Evolutionary conservation across 2,329 filamentous ascomycete species (phyloP).

Genomic region (Paraphaeosphaeria sporulosa): DNA sequence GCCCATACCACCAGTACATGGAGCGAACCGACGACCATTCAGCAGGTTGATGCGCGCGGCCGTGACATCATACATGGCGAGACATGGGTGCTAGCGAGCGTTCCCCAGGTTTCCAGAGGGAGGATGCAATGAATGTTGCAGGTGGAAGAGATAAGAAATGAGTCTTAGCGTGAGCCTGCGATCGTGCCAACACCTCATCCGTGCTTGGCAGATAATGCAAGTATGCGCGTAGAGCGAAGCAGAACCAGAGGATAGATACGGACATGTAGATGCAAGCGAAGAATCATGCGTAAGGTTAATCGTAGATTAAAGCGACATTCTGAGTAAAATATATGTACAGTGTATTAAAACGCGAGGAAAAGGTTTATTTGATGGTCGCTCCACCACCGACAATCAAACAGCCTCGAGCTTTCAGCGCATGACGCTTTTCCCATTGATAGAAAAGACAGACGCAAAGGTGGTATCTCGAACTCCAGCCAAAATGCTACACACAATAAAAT

Average conservation of each 20-base stretch:
- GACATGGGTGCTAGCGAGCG: background rate
- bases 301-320: slow-evolving; percentile 5
- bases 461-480: slow-evolving; percentile 42
- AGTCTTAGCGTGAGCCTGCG: slow-evolving; percentile 22
- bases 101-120: slow-evolving; percentile 9
- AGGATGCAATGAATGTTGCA: slow-evolving; percentile 5
- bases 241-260: background rate
- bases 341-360: background rate
- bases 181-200: background rate
- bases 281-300: background rate
- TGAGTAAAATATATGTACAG: slow-evolving; percentile 9
- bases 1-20: too few relatives aligned
- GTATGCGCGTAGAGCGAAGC: background rate
- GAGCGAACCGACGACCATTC: background rate
- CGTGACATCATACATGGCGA: slow-evolving; percentile 5
- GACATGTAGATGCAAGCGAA: background rate
- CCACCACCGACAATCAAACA: background rate
- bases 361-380: background rate
- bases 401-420: slow-evolving; percentile 3
- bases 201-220: slow-evolving; percentile 28
- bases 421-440: slow-evolving; percentile 2
- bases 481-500: slow-evolving; percentile 25
- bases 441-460: slow-evolving; percentile 36
- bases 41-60: background rate
- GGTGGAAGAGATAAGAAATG: slow-evolving; percentile 21